Base-by-base conservation (phyloP, 2,329 filamentous ascomycete genomes). In the Coniochaeta prunicola region DNA sequence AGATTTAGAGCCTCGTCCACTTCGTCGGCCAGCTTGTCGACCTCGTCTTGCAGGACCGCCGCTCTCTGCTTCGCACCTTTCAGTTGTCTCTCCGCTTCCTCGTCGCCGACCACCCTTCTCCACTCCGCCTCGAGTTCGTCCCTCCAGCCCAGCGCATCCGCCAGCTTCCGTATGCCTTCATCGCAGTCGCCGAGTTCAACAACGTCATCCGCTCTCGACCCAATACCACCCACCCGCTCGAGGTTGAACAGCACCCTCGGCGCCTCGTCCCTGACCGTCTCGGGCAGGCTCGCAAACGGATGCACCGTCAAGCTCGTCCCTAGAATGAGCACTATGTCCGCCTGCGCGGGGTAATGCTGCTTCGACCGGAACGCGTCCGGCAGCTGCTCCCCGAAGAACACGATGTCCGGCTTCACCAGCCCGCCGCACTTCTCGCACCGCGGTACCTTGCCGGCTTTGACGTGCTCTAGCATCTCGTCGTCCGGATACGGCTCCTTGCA, bases 371-470 rank as follows among this genome's bases (percentile, higher is more conserved):
- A 96, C 0, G 73, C 74, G 7, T 75, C 70, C 0, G 90, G 90
- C 28, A 78, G 68, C 62, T 68, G 67, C 68, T 78, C 92, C 56
- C 92, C 92, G 66, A 96, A 97, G 75, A 97, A 97, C 34, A 96
- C 91, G 69, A 97, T 96, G 67, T 96, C 91, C 0, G 92, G 92
- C 74, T 97, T 97, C 38, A 97, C 91, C 2, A 94, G 76, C 0
- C 92, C 92, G 36, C 81, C 77, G 70, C 93, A 97, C 21, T 75
- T 70, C 9, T 76, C 68, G 70, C 93, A 97, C 61, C 76, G 78
- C 0, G 93, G 91, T 0, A 96, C 88, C 28, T 84, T 78, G 26
- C 84, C 88, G 36, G 77, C 77, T 3, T 80, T 74, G 24, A 97
- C 85, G 60, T 87, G 83, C 62, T 83, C 75, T 66, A 80, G 81